Conservation (phyloP, 306 rosid species). For the Pueraria montana region DNA sequence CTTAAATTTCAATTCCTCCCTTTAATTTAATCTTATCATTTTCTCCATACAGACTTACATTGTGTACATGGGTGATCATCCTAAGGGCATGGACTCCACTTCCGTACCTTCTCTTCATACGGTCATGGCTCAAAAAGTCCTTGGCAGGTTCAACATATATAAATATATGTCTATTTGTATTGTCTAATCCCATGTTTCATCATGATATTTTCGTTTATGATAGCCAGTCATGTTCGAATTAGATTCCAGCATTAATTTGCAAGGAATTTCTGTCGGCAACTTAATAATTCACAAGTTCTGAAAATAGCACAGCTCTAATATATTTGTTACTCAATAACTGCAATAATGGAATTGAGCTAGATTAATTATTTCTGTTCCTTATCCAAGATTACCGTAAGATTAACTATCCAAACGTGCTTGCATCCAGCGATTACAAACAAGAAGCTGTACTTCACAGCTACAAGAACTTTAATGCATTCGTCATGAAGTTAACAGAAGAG, state of each 20-base stretch:
- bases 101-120: constrained; percentile 49
- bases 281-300: no score
- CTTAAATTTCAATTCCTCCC: background rate
- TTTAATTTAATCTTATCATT: background rate
- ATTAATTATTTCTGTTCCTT: background rate
- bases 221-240: background rate
- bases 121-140: constrained; percentile 46
- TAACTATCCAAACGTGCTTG: background rate
- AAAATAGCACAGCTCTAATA: no score
- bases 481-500: constrained; percentile 46
- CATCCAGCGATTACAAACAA: constrained; percentile 18
- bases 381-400: background rate
- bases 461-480: constrained; percentile 58
- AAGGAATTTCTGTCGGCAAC: no score
- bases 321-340: background rate
- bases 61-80: constrained; percentile 25
- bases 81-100: constrained; percentile 35
- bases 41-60: constrained; percentile 51
- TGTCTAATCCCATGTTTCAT: constrained; percentile 39
- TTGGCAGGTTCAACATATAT: constrained; percentile 45
- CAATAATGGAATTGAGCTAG: background rate
- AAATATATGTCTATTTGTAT: constrained; percentile 46
- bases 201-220: background rate
- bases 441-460: constrained; percentile 55
- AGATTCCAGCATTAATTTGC: background rate